These are phyloP conservation scores for Macrotyloma uniflorum DNA, from an alignment of 306 rosid species.

Conservation along the genomic window DNA sequence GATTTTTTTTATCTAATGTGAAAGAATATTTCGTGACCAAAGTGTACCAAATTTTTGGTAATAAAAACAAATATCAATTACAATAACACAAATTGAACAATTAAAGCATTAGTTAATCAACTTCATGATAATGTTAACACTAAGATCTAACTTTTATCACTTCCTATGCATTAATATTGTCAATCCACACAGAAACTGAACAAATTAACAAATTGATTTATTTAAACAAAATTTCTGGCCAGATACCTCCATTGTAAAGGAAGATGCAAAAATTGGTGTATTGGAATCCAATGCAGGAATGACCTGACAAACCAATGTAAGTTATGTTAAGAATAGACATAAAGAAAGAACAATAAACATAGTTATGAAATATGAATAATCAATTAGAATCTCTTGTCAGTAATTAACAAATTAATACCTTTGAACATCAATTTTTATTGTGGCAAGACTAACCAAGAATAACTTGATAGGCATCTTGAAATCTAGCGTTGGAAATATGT, in stretches of 20 bases:
- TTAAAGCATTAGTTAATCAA: not conserved
- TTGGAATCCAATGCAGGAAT: conserved; percentile 14
- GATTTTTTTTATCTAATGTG: not conserved
- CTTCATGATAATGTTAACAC: not conserved
- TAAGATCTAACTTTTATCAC: not conserved
- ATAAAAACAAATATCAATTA: not conserved
- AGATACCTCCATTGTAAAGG: conserved; percentile 21
- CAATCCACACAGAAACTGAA: not conserved
- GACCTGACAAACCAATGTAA: conserved; percentile 4
- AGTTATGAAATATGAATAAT: not conserved
- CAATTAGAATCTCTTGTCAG: not conserved
- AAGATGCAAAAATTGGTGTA: conserved; percentile 6
- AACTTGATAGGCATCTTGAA: not conserved
- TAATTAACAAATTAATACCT: not conserved
- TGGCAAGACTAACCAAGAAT: not conserved
- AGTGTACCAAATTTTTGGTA: not conserved
- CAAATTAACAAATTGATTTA: not conserved
- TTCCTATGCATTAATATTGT: not conserved
- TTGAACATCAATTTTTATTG: not conserved
- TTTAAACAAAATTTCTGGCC: not conserved
- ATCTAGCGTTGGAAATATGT: not conserved
- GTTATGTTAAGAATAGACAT: not conserved
- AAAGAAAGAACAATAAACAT: not conserved
- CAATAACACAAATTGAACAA: not conserved
- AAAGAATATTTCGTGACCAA: not conserved